These are phyloP conservation scores for Alternaria dauci DNA, from an alignment of 2,329 filamentous ascomycete genomes.

Conservation along the genomic window DNA sequence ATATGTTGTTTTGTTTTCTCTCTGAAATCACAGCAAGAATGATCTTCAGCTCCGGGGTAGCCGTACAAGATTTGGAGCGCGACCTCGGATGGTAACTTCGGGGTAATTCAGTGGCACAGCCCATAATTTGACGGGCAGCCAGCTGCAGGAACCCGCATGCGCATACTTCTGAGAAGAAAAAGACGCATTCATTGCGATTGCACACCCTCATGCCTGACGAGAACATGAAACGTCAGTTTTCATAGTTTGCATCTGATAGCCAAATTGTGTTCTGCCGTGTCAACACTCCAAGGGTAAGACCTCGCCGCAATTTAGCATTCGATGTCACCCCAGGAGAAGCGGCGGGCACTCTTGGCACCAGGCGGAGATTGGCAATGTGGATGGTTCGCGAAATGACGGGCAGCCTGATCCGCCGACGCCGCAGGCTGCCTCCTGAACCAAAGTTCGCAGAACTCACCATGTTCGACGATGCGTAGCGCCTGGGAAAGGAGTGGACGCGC, in stretches of 20 bases:
- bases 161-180: neutral
- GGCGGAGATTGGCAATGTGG: slow-evolving; percentile 16
- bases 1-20: slow-evolving; percentile 3
- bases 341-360: slow-evolving; percentile 26
- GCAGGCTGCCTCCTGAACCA: slow-evolving; percentile 15
- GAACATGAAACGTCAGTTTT: neutral
- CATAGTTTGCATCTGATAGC: neutral
- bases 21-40: neutral
- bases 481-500: slow-evolving; percentile 4
- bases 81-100: neutral
- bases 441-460: neutral
- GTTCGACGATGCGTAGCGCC: slow-evolving; percentile 13
- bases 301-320: slow-evolving; percentile 2
- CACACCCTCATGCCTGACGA: neutral
- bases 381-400: slow-evolving; percentile 21
- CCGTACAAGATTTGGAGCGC: neutral
- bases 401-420: slow-evolving; percentile 18
- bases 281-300: neutral
- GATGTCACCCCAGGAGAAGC: slow-evolving; percentile 11
- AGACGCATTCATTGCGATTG: neutral
- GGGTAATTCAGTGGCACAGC: neutral
- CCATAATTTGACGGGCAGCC: neutral
- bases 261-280: slow-evolving; percentile 5
- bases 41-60: neutral
- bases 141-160: neutral